Evolutionary conservation across 805 yeast species (phyloP).

Genomic region (Candida sanyiensis): DNA sequence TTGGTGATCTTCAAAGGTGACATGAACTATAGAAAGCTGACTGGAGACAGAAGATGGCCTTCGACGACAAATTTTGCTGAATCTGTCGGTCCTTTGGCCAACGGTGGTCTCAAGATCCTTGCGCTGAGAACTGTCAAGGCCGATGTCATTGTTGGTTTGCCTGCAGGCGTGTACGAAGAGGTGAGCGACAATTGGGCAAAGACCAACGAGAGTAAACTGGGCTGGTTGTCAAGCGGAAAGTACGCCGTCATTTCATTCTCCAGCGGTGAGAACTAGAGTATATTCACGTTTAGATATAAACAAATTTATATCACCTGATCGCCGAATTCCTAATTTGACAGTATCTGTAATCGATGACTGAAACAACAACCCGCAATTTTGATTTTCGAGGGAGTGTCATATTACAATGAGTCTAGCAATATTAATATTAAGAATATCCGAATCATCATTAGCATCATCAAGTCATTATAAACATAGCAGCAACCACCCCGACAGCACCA

Average conservation of each 20-base stretch:
- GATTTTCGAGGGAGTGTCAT: too few relatives aligned
- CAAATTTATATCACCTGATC: too few relatives aligned
- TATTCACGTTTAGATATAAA: neutral
- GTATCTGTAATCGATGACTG: too few relatives aligned
- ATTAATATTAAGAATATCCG: too few relatives aligned
- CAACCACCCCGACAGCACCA: too few relatives aligned
- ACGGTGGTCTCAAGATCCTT: slow-evolving; percentile 56
- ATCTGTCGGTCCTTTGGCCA: slow-evolving; percentile 67
- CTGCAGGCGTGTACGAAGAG: slow-evolving; percentile 64
- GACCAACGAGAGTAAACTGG: slow-evolving; percentile 60
- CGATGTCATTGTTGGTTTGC: slow-evolving; percentile 86
- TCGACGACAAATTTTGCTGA: slow-evolving; percentile 65
- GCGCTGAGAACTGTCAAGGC: slow-evolving; percentile 93
- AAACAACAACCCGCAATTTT: too few relatives aligned
- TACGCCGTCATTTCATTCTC: slow-evolving; percentile 83
- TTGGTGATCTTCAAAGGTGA: slow-evolving; percentile 91
- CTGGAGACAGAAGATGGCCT: slow-evolving; percentile 89
- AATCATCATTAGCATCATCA: too few relatives aligned
- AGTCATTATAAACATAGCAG: too few relatives aligned
- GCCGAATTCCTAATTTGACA: too few relatives aligned
- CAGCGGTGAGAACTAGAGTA: slow-evolving; percentile 29
- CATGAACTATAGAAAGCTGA: slow-evolving; percentile 87
- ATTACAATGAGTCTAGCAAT: too few relatives aligned
- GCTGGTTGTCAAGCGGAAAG: slow-evolving; percentile 87
- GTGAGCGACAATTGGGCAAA: slow-evolving; percentile 53